Evolutionary conservation across 805 yeast species (phyloP).

Genomic region (Candida silvatica): DNA sequence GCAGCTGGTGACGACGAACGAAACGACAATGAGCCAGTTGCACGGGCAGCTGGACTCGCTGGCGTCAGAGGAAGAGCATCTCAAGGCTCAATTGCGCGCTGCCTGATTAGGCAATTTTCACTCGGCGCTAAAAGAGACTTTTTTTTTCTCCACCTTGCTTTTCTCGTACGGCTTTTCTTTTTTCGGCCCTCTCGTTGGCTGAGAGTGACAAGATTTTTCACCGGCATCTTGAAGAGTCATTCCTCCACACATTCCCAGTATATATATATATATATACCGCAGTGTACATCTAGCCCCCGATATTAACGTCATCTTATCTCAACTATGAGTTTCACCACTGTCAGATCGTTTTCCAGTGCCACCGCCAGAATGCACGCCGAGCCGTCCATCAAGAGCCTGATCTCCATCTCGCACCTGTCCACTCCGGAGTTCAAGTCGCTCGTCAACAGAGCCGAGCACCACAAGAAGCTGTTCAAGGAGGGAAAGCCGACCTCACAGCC

Average conservation of each 20-base stretch:
- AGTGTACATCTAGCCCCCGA: too few relatives aligned
- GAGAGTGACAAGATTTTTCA: too few relatives aligned
- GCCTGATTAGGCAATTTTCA: constrained; percentile 10
- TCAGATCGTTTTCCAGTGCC: constrained; percentile 16
- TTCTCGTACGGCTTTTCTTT: too few relatives aligned
- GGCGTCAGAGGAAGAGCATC: too few relatives aligned
- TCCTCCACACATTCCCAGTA: too few relatives aligned
- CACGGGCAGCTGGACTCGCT: too few relatives aligned
- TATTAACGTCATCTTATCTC: not conserved
- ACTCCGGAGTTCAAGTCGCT: constrained; percentile 63
- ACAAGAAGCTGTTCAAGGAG: constrained; percentile 53
- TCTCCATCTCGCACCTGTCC: constrained; percentile 72
- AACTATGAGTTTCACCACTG: constrained; percentile 8
- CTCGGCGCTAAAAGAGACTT: constrained; percentile 10
- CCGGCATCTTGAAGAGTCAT: too few relatives aligned
- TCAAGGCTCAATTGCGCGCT: constrained; percentile 10
- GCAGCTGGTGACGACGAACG: too few relatives aligned
- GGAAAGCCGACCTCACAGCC: constrained; percentile 39
- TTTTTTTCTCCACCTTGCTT: not conserved
- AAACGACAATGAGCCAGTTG: too few relatives aligned
- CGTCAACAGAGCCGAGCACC: constrained; percentile 64
- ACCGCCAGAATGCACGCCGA: constrained; percentile 8
- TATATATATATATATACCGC: too few relatives aligned
- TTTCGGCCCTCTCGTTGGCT: too few relatives aligned
- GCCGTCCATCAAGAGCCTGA: constrained; percentile 49